phyloP scores from a whole-genome alignment of 345 rosid species.

The Punica granatum region DNA sequence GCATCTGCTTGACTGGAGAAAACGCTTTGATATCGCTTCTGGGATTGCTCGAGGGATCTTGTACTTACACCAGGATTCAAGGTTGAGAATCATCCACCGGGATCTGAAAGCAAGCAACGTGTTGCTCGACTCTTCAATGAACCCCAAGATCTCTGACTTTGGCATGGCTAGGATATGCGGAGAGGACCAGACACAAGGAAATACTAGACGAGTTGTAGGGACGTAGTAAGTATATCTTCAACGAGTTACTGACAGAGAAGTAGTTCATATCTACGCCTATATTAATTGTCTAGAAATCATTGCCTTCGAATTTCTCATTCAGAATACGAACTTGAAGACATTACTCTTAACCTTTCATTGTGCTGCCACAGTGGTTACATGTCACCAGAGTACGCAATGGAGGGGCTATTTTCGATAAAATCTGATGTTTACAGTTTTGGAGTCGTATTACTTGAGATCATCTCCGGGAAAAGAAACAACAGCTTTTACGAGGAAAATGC shows the following conservation, averaged over 20 bases:
- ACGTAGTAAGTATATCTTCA: conserved; percentile 11
- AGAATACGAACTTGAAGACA: too few relatives aligned
- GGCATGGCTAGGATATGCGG: conserved; percentile 8
- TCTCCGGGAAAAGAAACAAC: conserved; percentile 9
- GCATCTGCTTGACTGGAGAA: conserved; percentile 8
- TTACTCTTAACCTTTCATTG: background rate
- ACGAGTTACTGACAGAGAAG: too few relatives aligned
- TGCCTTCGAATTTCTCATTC: too few relatives aligned
- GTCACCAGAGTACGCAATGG: conserved; percentile 75
- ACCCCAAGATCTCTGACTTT: conserved; percentile 16
- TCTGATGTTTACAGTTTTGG: conserved; percentile 74
- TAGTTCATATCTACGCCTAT: too few relatives aligned
- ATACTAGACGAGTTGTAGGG: conserved; percentile 10
- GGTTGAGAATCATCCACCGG: conserved; percentile 9
- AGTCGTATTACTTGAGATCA: conserved; percentile 50
- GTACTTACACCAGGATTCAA: conserved; percentile 18
- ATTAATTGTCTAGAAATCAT: too few relatives aligned
- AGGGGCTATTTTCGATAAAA: conserved; percentile 50
- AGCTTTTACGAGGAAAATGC: background rate
- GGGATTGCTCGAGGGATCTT: conserved; percentile 15
- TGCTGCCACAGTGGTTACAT: conserved; percentile 42
- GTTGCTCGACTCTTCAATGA: conserved; percentile 12
- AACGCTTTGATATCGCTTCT: conserved; percentile 5
- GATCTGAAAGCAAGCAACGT: conserved; percentile 15
- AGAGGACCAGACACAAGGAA: conserved; percentile 10